Percentiles rank a stretch among this genome's conserved stretches.
phyloP scores from a whole-genome alignment of 2,329 filamentous ascomycete genomes.

The Fusarium protoensiforme region DNA sequence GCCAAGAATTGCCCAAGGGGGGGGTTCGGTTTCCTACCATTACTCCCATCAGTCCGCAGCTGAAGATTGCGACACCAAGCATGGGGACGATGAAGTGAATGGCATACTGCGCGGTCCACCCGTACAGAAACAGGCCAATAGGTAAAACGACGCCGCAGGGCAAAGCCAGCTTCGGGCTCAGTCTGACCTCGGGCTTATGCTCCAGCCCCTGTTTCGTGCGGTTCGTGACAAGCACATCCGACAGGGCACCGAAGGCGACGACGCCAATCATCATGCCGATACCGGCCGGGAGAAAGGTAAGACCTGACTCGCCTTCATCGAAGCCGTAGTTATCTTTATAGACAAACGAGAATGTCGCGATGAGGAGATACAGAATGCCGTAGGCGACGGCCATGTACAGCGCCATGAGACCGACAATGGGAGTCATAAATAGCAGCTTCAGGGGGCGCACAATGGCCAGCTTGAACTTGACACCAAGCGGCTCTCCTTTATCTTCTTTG shows the following conservation, averaged over 20 bases:
- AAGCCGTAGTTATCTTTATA: slow-evolving; percentile 69
- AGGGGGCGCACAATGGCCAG: slow-evolving; percentile 73
- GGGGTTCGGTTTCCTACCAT: neutral
- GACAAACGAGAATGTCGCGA: slow-evolving; percentile 60
- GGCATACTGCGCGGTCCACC: slow-evolving; percentile 25
- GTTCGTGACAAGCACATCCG: slow-evolving; percentile 7
- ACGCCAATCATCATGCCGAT: slow-evolving; percentile 31
- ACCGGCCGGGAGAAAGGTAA: slow-evolving; percentile 27
- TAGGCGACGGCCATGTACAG: slow-evolving; percentile 72
- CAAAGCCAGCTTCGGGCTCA: slow-evolving; percentile 19
- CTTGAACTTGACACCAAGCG: slow-evolving; percentile 45
- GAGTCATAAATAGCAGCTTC: slow-evolving; percentile 67
- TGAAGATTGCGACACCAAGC: slow-evolving; percentile 53
- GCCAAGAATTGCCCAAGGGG: neutral
- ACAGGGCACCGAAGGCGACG: slow-evolving; percentile 18
- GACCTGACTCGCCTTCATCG: slow-evolving; percentile 57
- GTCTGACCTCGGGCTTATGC: slow-evolving; percentile 24
- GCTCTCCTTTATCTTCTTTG: neutral
- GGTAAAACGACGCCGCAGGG: slow-evolving; percentile 18
- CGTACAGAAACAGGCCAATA: slow-evolving; percentile 22
- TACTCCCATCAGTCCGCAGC: slow-evolving; percentile 49
- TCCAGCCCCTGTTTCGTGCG: slow-evolving; percentile 1
- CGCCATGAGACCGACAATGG: slow-evolving; percentile 72
- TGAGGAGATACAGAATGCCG: slow-evolving; percentile 66
- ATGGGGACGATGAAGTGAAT: slow-evolving; percentile 28